A percentile compares a stretch with the other conserved stretches of the same genome.
phyloP scores from a whole-genome alignment of 139 green algal species.

The Chlorella sp. region DNA sequence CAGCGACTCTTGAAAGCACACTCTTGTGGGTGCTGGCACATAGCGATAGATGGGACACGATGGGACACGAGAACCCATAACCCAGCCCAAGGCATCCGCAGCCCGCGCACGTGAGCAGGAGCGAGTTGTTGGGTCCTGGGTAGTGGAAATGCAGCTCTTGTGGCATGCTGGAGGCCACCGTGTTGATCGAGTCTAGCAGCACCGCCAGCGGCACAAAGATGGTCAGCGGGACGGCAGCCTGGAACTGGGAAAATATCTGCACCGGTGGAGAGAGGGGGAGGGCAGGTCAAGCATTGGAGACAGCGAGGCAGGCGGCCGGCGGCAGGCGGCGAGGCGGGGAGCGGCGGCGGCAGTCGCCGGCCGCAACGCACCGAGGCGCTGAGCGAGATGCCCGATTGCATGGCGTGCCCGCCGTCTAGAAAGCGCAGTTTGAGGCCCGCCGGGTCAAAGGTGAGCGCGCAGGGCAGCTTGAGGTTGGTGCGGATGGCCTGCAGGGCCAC shows the following conservation, averaged over 20 bases:
- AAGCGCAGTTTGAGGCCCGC: constrained; percentile 11
- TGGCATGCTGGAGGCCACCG: constrained; percentile 26
- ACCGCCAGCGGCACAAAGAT: constrained; percentile 19
- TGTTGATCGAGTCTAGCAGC: constrained; percentile 35
- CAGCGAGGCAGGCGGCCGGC: not conserved
- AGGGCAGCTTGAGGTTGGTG: constrained; percentile 20
- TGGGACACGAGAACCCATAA: not conserved
- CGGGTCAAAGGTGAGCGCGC: constrained; percentile 19
- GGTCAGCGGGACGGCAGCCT: not conserved
- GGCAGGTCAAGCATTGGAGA: not conserved
- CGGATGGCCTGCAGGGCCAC: constrained; percentile 15
- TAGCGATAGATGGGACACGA: not conserved
- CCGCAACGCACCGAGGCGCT: constrained; percentile 23
- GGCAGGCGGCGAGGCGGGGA: not conserved
- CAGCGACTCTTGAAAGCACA: not conserved
- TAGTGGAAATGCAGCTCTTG: constrained; percentile 34
- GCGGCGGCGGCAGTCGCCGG: not conserved
- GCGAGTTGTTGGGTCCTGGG: constrained; percentile 22
- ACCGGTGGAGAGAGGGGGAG: too few species aligned
- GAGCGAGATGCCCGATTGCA: constrained; percentile 46
- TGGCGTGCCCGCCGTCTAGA: constrained; percentile 22
- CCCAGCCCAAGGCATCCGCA: not conserved
- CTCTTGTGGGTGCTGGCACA: not conserved
- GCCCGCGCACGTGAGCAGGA: constrained; percentile 32
- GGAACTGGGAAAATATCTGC: constrained; percentile 31